These are phyloP conservation scores for Aspergillus biplanus DNA, from an alignment of 495 filamentous ascomycete genomes.

Conservation along the genomic window DNA sequence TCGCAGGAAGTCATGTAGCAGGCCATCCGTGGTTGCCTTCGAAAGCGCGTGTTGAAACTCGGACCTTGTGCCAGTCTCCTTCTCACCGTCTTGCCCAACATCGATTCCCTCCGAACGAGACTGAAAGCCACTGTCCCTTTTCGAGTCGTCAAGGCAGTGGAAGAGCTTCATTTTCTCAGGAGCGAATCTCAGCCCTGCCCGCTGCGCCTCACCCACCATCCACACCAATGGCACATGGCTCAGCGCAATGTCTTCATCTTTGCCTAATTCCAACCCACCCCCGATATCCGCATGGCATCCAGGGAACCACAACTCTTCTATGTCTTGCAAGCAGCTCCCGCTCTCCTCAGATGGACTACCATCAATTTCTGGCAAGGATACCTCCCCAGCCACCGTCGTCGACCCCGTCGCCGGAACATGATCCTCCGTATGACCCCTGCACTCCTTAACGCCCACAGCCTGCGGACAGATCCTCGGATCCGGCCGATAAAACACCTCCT, in stretches of 20 bases:
- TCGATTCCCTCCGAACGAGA: no score
- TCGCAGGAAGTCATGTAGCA: constrained; percentile 73
- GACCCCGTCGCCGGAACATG: no score
- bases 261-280: constrained; percentile 71
- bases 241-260: constrained; percentile 56
- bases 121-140: not conserved
- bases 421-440: no score
- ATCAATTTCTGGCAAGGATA: constrained; percentile 40
- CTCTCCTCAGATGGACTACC: constrained; percentile 54
- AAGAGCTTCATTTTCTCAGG: constrained; percentile 62
- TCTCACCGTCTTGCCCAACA: not conserved
- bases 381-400: constrained; percentile 26
- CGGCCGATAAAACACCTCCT: no score
- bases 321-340: constrained; percentile 55
- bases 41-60: not conserved
- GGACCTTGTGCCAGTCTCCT: not conserved
- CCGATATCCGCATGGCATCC: constrained; percentile 82
- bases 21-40: constrained; percentile 57
- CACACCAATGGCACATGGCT: constrained; percentile 75
- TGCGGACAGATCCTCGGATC: no score
- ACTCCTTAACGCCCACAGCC: no score
- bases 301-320: constrained; percentile 79
- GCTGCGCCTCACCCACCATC: constrained; percentile 79
- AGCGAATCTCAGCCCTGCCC: constrained; percentile 71
- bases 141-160: constrained; percentile 1